Base-by-base conservation (phyloP, 176 grass and related monocot genomes). In the Oryza australiensis region DNA sequence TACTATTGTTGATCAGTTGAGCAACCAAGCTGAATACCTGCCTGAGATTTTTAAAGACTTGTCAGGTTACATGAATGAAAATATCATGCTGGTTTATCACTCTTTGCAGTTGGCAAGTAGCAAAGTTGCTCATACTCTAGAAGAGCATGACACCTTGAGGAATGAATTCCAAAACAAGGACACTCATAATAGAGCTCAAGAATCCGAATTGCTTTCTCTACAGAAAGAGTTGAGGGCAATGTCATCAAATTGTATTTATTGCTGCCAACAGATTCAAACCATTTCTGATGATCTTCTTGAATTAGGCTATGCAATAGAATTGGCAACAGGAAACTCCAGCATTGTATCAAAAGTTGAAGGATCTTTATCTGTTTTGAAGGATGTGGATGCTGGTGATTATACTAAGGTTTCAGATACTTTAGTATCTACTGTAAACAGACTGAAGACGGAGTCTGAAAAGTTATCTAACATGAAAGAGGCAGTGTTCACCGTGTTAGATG, bases 81-180 rank as follows among this genome's bases (percentile, higher is more conserved):
- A 93, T 82, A 84, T 84, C 79, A 77, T 70, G 29, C 72, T 81
- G 63, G 72, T 93, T 80, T 80, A 78, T 43, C 90, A 46, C 84
- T 84, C 80, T 80, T 63, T 95, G 64, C 88, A 93, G 73, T 72
- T 74, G 37, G 85, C 73, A 75, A 93, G 83, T 29, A 84, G 83
- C 43, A 82, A 91, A 49, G 86, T 95, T 59, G 72, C 84, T 83
- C 76, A 74, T 89, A 87, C 88, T 80, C 87, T 95, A 77, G 82
- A 93, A 83, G 68, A 85, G 64, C 79, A 88, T 28, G 87, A 74
- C 28, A 75, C 76, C 60, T 84, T 95, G 86, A 98, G 89, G 76
- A 83, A 80, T 66, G 79, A 98, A 82, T 82, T 95, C 79, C 75
- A 70, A 33, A 89, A 87, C 74, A 88, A 88, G 80, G 90, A 89